Evolutionary conservation across 1,139 yeast species (phyloP), one percentile per base, ranked within the genome.

Genomic region (Taiozyma sp.): DNA sequence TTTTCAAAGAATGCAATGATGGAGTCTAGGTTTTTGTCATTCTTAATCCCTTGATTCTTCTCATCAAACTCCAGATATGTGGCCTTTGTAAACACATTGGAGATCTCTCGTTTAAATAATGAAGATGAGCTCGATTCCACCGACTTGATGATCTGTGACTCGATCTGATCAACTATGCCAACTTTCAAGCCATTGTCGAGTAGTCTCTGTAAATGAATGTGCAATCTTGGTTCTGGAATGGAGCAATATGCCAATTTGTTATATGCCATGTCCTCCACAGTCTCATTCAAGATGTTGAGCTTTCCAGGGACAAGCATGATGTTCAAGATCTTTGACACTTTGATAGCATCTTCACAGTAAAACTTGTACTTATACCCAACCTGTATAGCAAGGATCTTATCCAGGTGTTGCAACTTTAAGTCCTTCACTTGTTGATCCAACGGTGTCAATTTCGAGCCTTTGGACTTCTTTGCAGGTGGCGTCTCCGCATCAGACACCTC

Each of bases 331-430:
- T 73, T 69, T 10, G 96, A 76, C 0, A 85, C 96, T 3, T 71
- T 72, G 19, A 71, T 73, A 0, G 98, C 98, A 68, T 91, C 97
- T 50, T 81, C 77, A 0, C 96, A 97, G 64, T 81, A 89, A 53
- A 90, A 83, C 62, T 87, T 87, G 69, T 83, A 93, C 66, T 89
- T 89, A 68, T 93, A 93, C 0, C 99, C 99, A 9, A 88, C 95
- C 63, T 93, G 95, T 26, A 93, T 76, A 0, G 93, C 82, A 8
- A 93, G 71, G 1, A 93, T 60, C 45, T 88, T 86, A 55, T 88
- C 96, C 46, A 67, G 64, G 62, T 91, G 72, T 2, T 68, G 64
- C 5, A 67, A 61, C 60, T 89, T 89, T 47, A 93, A 69, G 5
- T 80, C 83, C 26, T 82, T 69, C 52, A 83, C 82, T 64, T 91